Percentiles rank a stretch among this genome's conserved stretches.
phyloP scores from a whole-genome alignment of 2,329 filamentous ascomycete genomes.

The Neofusicoccum parvum region DNA sequence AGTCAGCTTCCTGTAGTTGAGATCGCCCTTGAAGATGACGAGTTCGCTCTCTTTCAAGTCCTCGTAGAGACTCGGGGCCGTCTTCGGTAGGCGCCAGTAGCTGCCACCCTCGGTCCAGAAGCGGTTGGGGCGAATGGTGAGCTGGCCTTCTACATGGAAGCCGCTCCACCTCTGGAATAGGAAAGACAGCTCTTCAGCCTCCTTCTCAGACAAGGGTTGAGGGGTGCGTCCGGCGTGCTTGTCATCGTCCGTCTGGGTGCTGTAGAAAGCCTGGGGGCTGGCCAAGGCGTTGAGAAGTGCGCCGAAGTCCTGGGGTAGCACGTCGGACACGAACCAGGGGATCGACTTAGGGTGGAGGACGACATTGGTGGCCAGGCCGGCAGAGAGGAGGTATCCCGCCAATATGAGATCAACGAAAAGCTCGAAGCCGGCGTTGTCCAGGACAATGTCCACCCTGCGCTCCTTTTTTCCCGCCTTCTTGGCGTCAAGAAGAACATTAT shows the following conservation, averaged over 20 bases:
- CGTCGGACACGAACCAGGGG: constrained; percentile 98
- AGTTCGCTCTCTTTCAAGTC: constrained; percentile 83
- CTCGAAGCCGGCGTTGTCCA: constrained; percentile 97
- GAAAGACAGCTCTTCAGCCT: constrained; percentile 69
- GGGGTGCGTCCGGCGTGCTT: constrained; percentile 57
- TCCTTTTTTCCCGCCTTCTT: constrained; percentile 64
- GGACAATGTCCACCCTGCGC: constrained; percentile 85
- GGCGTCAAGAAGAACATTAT: constrained; percentile 66
- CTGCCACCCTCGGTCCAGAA: constrained; percentile 91
- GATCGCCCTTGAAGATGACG: constrained; percentile 94
- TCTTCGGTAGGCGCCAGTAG: constrained; percentile 81
- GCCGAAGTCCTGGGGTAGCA: constrained; percentile 81
- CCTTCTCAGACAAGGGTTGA: constrained; percentile 65
- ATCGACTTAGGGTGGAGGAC: constrained; percentile 93
- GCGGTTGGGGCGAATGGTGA: constrained; percentile 78
- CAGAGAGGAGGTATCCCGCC: constrained; percentile 82
- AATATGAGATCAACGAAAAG: constrained; percentile 93
- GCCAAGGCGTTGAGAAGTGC: constrained; percentile 81
- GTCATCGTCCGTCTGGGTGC: constrained; percentile 69
- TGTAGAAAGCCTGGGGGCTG: constrained; percentile 77
- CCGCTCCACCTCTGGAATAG: constrained; percentile 80
- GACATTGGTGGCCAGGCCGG: constrained; percentile 81
- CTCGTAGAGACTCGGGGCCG: constrained; percentile 67
- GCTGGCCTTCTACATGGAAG: constrained; percentile 79
- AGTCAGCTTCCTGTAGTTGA: constrained; percentile 94